Percentiles rank a stretch among this genome's conserved stretches.
Evolutionary conservation across 2,329 filamentous ascomycete species (phyloP).

Genomic region (Aciculosporium take): DNA sequence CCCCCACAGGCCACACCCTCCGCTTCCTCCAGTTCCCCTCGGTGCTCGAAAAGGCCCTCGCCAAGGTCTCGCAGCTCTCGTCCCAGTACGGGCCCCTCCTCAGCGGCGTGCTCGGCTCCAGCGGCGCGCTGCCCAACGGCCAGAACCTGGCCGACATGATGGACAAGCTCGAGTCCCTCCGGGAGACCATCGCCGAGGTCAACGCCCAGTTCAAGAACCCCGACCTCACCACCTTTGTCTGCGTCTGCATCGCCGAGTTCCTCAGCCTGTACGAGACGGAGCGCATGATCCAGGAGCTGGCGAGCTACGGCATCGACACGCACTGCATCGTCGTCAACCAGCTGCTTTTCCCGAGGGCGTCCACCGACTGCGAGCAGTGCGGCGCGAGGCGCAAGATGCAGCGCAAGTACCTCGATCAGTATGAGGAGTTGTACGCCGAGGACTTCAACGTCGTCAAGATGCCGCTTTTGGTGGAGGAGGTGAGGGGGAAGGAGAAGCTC

Average conservation of each 20-base stretch:
- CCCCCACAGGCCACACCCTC: constrained; percentile 92
- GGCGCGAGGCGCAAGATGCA: constrained; percentile 94
- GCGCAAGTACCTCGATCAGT: constrained; percentile 97
- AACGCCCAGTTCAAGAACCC: constrained; percentile 98
- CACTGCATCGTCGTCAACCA: constrained; percentile 98
- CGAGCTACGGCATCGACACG: constrained; percentile 86
- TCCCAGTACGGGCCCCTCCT: constrained; percentile 91
- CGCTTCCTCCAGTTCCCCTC: constrained; percentile 98
- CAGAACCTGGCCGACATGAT: constrained; percentile 85
- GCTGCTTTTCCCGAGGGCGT: constrained; percentile 77
- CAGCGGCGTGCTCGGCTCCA: constrained; percentile 77
- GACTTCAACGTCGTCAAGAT: constrained; percentile 95
- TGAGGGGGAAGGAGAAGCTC: constrained; percentile 84
- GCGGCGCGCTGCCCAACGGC: constrained; percentile 68
- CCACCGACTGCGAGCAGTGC: constrained; percentile 85
- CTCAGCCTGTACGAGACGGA: constrained; percentile 95
- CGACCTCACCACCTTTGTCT: constrained; percentile 90
- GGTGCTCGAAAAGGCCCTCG: constrained; percentile 95
- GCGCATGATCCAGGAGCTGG: constrained; percentile 97
- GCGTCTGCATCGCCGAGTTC: constrained; percentile 97
- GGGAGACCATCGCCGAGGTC: constrained; percentile 86
- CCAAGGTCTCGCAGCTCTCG: constrained; percentile 88
- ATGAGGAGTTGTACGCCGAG: constrained; percentile 95
- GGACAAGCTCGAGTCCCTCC: constrained; percentile 83
- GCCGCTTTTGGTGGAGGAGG: constrained; percentile 89